A percentile compares a stretch with the other conserved stretches of the same genome.
Evolutionary conservation across 805 yeast genomes (phyloP).

Genomic region (Schwanniomyces yamadae): DNA sequence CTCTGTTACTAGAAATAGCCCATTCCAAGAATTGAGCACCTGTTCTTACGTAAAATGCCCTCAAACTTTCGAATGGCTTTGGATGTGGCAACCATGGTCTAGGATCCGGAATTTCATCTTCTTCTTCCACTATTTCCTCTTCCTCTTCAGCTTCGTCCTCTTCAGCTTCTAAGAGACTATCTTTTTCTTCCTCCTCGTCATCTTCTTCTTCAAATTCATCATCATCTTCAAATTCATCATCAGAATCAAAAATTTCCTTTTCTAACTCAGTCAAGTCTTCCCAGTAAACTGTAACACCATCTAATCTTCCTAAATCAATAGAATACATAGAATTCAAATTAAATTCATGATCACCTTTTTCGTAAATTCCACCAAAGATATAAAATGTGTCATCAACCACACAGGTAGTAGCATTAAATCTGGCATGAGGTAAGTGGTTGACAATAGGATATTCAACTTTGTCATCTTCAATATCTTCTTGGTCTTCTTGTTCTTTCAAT

Average conservation of each 20-base stretch:
- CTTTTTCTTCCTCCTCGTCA: slow-evolving; percentile 52
- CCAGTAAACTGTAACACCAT: slow-evolving; percentile 88
- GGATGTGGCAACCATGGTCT: slow-evolving; percentile 98
- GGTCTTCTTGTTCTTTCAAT: slow-evolving; percentile 35
- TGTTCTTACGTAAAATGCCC: slow-evolving; percentile 82
- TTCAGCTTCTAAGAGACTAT: slow-evolving; percentile 43
- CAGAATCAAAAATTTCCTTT: slow-evolving; percentile 56
- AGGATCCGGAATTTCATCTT: slow-evolving; percentile 78
- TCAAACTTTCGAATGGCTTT: slow-evolving; percentile 81
- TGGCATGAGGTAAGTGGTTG: slow-evolving; percentile 74
- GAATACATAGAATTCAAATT: slow-evolving; percentile 83
- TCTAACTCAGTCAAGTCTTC: slow-evolving; percentile 69
- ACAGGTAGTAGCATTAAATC: slow-evolving; percentile 83
- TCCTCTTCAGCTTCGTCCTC: slow-evolving; percentile 70
- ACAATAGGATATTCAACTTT: slow-evolving; percentile 53
- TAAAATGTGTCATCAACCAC: slow-evolving; percentile 82
- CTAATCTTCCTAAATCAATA: slow-evolving; percentile 79
- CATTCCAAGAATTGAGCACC: slow-evolving; percentile 88
- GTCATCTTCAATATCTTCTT: slow-evolving; percentile 41
- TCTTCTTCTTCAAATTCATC: slow-evolving; percentile 64
- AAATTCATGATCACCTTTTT: slow-evolving; percentile 82
- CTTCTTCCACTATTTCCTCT: slow-evolving; percentile 58
- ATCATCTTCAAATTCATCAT: slow-evolving; percentile 53
- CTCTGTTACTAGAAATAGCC: slow-evolving; percentile 85
- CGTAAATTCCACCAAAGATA: slow-evolving; percentile 90